phyloP scores from a whole-genome alignment of 2,329 filamentous ascomycete genomes.

The Claviceps africana region DNA sequence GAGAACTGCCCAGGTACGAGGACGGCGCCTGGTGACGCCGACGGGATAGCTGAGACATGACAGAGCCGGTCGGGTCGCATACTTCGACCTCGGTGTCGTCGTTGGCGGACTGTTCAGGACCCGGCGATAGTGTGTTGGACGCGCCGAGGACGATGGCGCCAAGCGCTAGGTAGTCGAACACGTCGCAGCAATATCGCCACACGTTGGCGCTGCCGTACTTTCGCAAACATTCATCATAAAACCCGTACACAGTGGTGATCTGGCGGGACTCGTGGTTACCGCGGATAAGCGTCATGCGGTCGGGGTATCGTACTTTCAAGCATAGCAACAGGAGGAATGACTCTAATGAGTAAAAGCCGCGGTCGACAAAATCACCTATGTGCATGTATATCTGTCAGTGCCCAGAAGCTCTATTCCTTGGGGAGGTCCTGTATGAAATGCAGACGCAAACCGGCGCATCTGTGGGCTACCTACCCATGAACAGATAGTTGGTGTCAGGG shows the following conservation, averaged over 20 bases:
- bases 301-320: constrained; percentile 92
- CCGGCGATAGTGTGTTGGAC: constrained; percentile 41
- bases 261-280: constrained; percentile 94
- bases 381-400: not conserved
- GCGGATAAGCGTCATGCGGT: constrained; percentile 89
- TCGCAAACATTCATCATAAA: constrained; percentile 91
- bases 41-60: constrained; percentile 59
- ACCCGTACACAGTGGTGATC: constrained; percentile 94
- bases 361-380: constrained; percentile 86
- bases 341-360: constrained; percentile 95
- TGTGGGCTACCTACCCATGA: constrained; percentile 57
- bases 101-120: constrained; percentile 35
- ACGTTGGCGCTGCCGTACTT: constrained; percentile 97
- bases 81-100: constrained; percentile 87
- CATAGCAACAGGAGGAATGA: constrained; percentile 91
- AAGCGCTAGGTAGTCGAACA: constrained; percentile 91
- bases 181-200: constrained; percentile 93
- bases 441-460: too few relatives aligned
- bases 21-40: constrained; percentile 16
- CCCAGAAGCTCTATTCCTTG: too few relatives aligned
- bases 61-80: constrained; percentile 66
- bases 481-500: constrained; percentile 90
- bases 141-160: constrained; percentile 86
- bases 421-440: too few relatives aligned
- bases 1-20: not conserved